Conservation (phyloP, 768 basidiomycete species). For the Lentinula sp. region DNA sequence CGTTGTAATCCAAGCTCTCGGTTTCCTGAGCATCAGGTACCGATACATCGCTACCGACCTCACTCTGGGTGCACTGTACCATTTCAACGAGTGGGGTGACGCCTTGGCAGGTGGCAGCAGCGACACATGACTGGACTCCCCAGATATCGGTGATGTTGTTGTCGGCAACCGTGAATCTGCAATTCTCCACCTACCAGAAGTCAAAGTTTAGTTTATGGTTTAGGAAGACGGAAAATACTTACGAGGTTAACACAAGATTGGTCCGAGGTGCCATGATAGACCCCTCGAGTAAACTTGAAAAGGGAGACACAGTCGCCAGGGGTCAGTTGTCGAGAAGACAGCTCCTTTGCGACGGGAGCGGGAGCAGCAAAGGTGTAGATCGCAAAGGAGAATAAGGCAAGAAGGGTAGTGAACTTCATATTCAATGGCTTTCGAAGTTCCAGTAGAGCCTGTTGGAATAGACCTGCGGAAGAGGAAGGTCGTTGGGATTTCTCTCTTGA, state of each 20-base stretch:
- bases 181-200: constrained; percentile 1
- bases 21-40: neutral
- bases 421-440: neutral
- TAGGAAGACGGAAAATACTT: neutral
- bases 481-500: neutral
- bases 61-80: constrained; percentile 3
- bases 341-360: neutral
- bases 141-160: constrained; percentile 4
- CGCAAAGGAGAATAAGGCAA: neutral
- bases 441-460: neutral
- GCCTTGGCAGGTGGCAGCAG: constrained; percentile 11
- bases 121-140: constrained; percentile 6
- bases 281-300: neutral
- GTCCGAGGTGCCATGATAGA: neutral
- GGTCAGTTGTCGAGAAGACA: neutral
- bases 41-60: neutral
- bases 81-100: constrained; percentile 7
- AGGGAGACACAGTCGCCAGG: constrained; percentile 2
- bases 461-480: neutral
- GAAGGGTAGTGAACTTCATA: neutral
- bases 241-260: constrained; percentile 2
- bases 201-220: neutral
- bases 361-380: neutral
- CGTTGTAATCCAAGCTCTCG: constrained; percentile 8
- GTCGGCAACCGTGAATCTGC: neutral